phyloP scores from a whole-genome alignment of 1,284 basidiomycete species.

The Cystobasidiaceae sp. region DNA sequence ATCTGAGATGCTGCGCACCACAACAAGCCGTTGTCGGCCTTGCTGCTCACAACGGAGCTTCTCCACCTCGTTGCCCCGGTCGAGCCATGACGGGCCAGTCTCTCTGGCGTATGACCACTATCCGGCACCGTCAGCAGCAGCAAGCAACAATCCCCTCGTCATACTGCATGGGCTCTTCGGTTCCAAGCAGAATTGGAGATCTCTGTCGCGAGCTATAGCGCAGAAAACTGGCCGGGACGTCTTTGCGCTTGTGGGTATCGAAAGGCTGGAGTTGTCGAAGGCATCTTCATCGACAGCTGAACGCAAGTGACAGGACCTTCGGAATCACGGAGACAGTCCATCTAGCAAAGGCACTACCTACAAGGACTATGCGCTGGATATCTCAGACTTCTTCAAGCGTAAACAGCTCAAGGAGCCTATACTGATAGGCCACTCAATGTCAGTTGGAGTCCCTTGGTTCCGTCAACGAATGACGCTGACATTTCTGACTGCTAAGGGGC shows the following conservation, averaged over 20 bases:
- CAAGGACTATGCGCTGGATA: slow-evolving; percentile 58
- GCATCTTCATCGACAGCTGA: too few species aligned
- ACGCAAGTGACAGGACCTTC: slow-evolving; percentile 58
- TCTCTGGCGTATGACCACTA: slow-evolving; percentile 29
- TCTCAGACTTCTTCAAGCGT: slow-evolving; percentile 49
- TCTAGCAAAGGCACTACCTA: slow-evolving; percentile 67
- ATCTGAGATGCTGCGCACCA: neutral
- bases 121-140: neutral
- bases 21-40: neutral
- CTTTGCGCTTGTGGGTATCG: slow-evolving; percentile 62
- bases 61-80: neutral
- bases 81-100: neutral
- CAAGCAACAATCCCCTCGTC: slow-evolving; percentile 34
- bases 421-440: slow-evolving; percentile 81
- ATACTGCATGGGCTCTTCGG: slow-evolving; percentile 50
- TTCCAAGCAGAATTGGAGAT: slow-evolving; percentile 73
- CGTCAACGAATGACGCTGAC: neutral
- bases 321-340: slow-evolving; percentile 76
- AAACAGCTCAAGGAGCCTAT: slow-evolving; percentile 54
- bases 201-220: slow-evolving; percentile 62
- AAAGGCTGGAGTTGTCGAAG: too few species aligned
- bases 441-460: slow-evolving; percentile 40
- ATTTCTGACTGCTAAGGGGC: slow-evolving; percentile 68
- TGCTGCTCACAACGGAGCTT: neutral
- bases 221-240: slow-evolving; percentile 58